phyloP scores from a whole-genome alignment of 2,329 filamentous ascomycete genomes.

The Boeremia lycopersici region DNA sequence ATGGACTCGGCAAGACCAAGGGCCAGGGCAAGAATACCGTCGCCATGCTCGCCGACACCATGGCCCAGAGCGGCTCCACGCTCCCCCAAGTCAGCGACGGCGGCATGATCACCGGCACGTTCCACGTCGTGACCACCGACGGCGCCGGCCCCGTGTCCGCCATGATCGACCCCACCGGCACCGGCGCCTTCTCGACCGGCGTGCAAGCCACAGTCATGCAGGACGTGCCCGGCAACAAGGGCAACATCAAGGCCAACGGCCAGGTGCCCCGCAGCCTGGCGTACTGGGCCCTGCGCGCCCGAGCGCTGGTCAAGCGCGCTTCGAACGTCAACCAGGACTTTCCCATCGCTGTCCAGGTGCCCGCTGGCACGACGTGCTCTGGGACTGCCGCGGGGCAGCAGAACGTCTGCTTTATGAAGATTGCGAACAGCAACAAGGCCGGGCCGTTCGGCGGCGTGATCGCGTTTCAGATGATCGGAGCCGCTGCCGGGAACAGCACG shows the following conservation, averaged over 20 bases:
- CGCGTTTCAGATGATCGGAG: constrained; percentile 25
- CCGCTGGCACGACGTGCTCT: constrained; percentile 59
- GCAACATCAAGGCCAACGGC: constrained; percentile 23
- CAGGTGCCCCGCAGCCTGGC: constrained; percentile 14
- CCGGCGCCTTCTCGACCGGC: constrained; percentile 46
- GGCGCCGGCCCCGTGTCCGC: constrained; percentile 67
- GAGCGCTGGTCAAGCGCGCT: constrained; percentile 18
- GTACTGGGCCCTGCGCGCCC: constrained; percentile 7
- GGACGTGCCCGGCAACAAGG: constrained; percentile 27
- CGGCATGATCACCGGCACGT: constrained; percentile 62
- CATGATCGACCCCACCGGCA: constrained; percentile 65
- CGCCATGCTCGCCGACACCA: constrained; percentile 41
- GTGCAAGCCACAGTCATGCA: constrained; percentile 18
- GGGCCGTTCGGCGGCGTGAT: constrained; percentile 30
- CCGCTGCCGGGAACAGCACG: background rate
- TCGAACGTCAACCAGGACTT: constrained; percentile 23
- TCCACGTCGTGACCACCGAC: constrained; percentile 69
- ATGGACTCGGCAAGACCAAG: constrained; percentile 50
- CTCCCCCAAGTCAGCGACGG: constrained; percentile 64
- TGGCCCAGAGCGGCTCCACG: constrained; percentile 58
- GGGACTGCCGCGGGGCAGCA: constrained; percentile 61
- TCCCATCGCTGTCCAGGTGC: constrained; percentile 49
- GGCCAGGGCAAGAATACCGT: constrained; percentile 48
- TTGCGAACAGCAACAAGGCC: constrained; percentile 25
- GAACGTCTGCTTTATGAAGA: constrained; percentile 56